A percentile compares a stretch with the other conserved stretches of the same genome.
Evolutionary conservation across 148 eudicot genomes (phyloP).

Genomic region (Cornus kousa): DNA sequence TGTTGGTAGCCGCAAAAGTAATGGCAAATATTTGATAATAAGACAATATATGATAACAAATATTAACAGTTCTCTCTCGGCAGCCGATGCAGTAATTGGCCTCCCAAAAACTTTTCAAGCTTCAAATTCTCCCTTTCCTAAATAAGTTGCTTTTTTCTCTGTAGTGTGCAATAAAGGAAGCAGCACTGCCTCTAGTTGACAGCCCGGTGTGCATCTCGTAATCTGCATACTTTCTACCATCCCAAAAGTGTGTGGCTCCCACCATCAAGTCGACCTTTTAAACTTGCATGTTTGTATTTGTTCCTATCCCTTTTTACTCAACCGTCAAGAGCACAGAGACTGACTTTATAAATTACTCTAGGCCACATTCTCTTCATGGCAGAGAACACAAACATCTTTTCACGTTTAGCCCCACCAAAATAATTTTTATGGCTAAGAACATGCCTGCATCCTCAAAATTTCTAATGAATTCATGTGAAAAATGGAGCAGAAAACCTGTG

Average conservation of each 20-base stretch:
- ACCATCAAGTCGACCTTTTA: neutral
- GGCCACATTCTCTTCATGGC: neutral
- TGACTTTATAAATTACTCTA: neutral
- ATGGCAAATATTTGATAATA: neutral
- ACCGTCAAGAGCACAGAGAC: neutral
- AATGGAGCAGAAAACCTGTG: neutral
- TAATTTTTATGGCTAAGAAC: neutral
- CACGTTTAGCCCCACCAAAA: neutral
- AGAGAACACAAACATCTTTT: neutral
- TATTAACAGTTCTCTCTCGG: neutral
- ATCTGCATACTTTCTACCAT: neutral
- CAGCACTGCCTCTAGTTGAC: neutral
- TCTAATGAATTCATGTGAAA: neutral
- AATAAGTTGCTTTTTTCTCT: neutral
- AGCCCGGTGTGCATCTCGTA: neutral
- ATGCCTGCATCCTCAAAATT: neutral
- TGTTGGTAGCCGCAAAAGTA: neutral
- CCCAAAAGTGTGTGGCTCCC: neutral
- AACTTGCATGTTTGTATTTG: neutral
- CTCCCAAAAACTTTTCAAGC: neutral
- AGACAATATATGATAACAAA: neutral
- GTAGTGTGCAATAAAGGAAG: neutral
- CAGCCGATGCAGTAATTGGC: neutral
- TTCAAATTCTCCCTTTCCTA: neutral
- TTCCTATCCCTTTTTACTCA: neutral